Percentiles rank a stretch among this genome's conserved stretches.
These are phyloP conservation scores for Dactylellina haptotyla DNA, from an alignment of 2,329 filamentous ascomycete genomes.

Conservation along the genomic window DNA sequence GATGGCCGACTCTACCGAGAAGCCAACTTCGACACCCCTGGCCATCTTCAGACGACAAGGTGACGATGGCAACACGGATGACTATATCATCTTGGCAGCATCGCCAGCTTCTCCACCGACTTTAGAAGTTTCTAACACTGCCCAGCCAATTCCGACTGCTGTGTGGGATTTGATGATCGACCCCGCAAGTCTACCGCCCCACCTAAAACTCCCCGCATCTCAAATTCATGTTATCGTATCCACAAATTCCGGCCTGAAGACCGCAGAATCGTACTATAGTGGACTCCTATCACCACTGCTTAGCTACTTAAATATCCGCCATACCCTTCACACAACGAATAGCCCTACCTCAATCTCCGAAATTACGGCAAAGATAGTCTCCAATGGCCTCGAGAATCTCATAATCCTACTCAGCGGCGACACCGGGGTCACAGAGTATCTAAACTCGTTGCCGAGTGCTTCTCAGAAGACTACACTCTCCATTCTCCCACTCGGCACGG, in stretches of 20 bases:
- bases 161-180: constrained; percentile 34
- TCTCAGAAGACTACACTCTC: constrained; percentile 60
- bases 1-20: constrained; percentile 28
- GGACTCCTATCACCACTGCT: constrained; percentile 42
- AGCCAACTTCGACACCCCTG: constrained; percentile 31
- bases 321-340: constrained; percentile 31
- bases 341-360: constrained; percentile 36
- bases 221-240: constrained; percentile 48
- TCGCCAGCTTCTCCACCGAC: constrained; percentile 36
- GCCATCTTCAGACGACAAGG: constrained; percentile 39
- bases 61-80: constrained; percentile 12
- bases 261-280: constrained; percentile 37
- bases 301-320: constrained; percentile 31
- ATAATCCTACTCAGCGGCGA: constrained; percentile 49
- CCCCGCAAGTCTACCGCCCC: constrained; percentile 44
- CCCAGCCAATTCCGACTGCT: constrained; percentile 30
- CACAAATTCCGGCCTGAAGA: constrained; percentile 43
- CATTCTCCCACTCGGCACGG: constrained; percentile 73
- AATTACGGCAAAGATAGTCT: constrained; percentile 28
- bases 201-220: constrained; percentile 47
- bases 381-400: constrained; percentile 40
- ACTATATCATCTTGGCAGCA: constrained; percentile 36
- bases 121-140: constrained; percentile 31
- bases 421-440: constrained; percentile 45
- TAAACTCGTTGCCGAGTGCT: constrained; percentile 28